Percentiles rank a stretch among this genome's conserved stretches.
Conservation (phyloP, 257 asterid genomes). For the Petunia secreta region DNA sequence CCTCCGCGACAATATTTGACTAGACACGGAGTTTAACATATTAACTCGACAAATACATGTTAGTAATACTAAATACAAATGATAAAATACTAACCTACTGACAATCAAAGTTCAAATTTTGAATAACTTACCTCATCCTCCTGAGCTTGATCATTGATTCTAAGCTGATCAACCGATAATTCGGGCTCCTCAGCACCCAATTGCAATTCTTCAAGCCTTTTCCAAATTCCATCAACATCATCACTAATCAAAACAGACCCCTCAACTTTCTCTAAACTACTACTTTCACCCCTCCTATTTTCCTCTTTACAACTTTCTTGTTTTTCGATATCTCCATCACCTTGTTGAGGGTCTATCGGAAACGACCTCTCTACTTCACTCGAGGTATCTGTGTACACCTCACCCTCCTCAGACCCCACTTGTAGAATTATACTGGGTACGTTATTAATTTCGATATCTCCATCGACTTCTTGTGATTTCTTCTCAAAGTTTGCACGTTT, state of each 20-base stretch:
- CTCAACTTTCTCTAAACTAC: slow-evolving; percentile 29
- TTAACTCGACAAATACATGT: neutral
- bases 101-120: slow-evolving; percentile 9
- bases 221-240: slow-evolving; percentile 43
- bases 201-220: slow-evolving; percentile 55
- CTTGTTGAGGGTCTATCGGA: neutral
- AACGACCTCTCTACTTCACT: slow-evolving; percentile 16
- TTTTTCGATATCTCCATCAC: neutral
- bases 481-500: slow-evolving; percentile 30
- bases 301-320: slow-evolving; percentile 20
- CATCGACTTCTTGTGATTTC: slow-evolving; percentile 31
- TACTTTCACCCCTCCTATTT: slow-evolving; percentile 21
- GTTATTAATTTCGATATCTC: neutral
- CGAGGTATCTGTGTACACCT: neutral
- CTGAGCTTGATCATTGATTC: slow-evolving; percentile 66
- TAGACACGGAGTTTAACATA: neutral
- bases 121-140: slow-evolving; percentile 73
- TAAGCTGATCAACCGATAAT: slow-evolving; percentile 58
- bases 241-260: slow-evolving; percentile 29
- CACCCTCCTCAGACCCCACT: neutral
- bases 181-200: slow-evolving; percentile 48
- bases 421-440: slow-evolving; percentile 31
- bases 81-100: neutral
- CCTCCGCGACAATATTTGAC: neutral
- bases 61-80: neutral